Conservation (phyloP, 768 basidiomycete genomes). For the Cystofilobasidium ferigula region DNA sequence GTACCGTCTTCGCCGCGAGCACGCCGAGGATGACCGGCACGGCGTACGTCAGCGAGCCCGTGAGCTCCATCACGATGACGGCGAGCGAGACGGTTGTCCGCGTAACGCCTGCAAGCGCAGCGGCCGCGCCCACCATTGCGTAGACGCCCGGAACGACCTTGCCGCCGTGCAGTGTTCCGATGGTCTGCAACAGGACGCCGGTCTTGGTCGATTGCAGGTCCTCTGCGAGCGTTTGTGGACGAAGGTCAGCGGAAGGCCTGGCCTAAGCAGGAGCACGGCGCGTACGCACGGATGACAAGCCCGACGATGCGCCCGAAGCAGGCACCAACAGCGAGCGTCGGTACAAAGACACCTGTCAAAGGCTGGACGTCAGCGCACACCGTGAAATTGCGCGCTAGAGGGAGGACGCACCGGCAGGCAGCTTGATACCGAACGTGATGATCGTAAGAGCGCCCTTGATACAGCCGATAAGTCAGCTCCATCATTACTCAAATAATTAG, state of each 20-base stretch:
- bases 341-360: conserved; percentile 85
- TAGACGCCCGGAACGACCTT: conserved; percentile 70
- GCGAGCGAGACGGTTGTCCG: conserved; percentile 75
- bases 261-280: too few relatives aligned
- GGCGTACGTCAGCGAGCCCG: conserved; percentile 81
- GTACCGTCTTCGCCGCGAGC: conserved; percentile 74
- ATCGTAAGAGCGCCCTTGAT: conserved; percentile 67
- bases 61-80: conserved; percentile 92
- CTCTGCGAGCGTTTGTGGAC: conserved; percentile 45
- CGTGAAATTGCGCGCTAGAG: not conserved
- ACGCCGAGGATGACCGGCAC: conserved; percentile 43
- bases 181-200: conserved; percentile 50
- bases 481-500: too few relatives aligned
- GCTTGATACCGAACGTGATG: conserved; percentile 75
- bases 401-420: conserved; percentile 32
- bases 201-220: conserved; percentile 6
- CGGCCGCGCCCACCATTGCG: conserved; percentile 63
- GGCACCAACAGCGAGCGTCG: conserved; percentile 82
- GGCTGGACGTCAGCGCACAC: not conserved
- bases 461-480: too few relatives aligned
- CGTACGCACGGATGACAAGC: conserved; percentile 46
- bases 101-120: conserved; percentile 88
- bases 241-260: not conserved
- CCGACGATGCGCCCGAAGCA: conserved; percentile 83
- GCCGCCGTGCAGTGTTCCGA: conserved; percentile 44